Conservation (phyloP, 139 green algal species). For the Chlorella sp. region DNA sequence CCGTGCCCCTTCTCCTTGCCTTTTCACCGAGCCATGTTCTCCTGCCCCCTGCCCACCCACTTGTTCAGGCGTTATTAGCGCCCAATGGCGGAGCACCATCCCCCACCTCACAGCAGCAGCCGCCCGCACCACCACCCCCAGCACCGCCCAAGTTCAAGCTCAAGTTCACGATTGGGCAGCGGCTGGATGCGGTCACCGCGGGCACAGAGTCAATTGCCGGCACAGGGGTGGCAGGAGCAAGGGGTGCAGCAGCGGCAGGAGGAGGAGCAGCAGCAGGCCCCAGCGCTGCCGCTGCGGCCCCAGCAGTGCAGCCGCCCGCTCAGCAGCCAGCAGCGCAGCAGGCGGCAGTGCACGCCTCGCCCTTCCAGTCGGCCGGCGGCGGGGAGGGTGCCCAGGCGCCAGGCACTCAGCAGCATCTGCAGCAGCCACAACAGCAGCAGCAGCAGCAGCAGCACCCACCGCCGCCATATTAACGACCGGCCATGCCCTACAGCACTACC, state of each 20-base stretch:
- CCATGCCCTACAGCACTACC: neutral
- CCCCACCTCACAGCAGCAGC: neutral
- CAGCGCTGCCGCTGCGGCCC: neutral
- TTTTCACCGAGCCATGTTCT: neutral
- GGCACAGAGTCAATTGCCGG: neutral
- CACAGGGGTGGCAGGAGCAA: neutral
- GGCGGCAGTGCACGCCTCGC: neutral
- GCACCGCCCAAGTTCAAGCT: slow-evolving; percentile 22
- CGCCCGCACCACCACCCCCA: neutral
- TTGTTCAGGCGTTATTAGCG: neutral
- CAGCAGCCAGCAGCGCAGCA: neutral
- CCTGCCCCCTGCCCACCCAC: neutral
- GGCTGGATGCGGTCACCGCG: neutral
- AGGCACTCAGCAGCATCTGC: no score
- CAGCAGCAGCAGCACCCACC: neutral
- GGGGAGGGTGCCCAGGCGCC: neutral
- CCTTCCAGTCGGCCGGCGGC: no score
- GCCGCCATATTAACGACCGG: neutral
- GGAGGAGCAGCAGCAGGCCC: neutral
- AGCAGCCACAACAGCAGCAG: neutral
- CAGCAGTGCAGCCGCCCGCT: neutral
- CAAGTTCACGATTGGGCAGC: slow-evolving; percentile 13
- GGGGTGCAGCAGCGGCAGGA: neutral
- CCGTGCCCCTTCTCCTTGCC: neutral
- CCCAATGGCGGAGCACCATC: neutral